phyloP scores from a whole-genome alignment of 176 grass and related monocot species.

The Melocanna baccifera region DNA sequence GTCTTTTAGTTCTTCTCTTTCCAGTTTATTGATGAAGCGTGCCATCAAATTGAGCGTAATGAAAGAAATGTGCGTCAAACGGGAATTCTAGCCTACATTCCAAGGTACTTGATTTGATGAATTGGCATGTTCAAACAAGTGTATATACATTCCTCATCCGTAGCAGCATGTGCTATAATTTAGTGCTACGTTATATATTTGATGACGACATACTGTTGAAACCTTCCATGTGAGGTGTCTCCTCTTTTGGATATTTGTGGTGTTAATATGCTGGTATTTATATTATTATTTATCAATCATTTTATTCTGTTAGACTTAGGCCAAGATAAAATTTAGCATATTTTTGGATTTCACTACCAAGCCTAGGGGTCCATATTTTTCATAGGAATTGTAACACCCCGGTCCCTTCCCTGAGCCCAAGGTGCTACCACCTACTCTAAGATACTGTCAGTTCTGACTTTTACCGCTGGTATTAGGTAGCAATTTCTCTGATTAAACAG shows the following conservation, averaged over 20 bases:
- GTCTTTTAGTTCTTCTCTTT: constrained; percentile 17
- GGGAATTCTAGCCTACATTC: constrained; percentile 80
- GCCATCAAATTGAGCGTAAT: constrained; percentile 92
- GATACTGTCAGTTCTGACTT: too few relatives aligned
- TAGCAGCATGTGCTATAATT: constrained; percentile 4
- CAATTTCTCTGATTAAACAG: too few relatives aligned
- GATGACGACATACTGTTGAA: neutral
- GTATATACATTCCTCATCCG: neutral
- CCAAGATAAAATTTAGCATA: neutral
- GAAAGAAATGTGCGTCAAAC: constrained; percentile 81
- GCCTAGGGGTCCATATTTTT: neutral
- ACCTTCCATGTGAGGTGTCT: neutral
- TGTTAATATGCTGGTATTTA: neutral
- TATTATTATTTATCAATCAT: neutral
- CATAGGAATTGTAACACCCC: too few relatives aligned
- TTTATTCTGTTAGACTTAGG: neutral
- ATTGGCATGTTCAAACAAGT: neutral
- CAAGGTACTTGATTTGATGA: constrained; percentile 59
- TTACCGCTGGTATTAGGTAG: too few relatives aligned
- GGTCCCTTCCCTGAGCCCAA: too few relatives aligned
- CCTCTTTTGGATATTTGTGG: neutral
- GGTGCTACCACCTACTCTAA: too few relatives aligned
- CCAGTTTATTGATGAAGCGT: constrained; percentile 97
- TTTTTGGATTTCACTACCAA: neutral
- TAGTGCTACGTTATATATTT: constrained; percentile 4